These are phyloP conservation scores for Lojkania enalia DNA, from an alignment of 2,329 filamentous ascomycete genomes.

Conservation along the genomic window DNA sequence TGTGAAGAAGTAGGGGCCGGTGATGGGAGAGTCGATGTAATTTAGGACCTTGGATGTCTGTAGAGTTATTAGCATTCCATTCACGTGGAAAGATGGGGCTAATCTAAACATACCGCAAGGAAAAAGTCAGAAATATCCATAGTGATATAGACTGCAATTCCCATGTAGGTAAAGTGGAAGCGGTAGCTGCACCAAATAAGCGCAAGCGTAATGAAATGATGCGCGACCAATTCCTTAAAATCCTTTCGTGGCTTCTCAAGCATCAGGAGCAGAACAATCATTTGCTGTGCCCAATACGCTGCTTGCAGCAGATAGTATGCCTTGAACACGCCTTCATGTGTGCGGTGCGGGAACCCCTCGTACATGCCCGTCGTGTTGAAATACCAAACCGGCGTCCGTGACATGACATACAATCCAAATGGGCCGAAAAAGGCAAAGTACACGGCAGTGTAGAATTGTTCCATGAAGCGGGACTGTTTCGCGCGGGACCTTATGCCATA, in stretches of 20 bases:
- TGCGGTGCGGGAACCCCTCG: conserved; percentile 80
- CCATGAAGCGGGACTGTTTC: conserved; percentile 92
- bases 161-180: conserved; percentile 97
- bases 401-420: conserved; percentile 88
- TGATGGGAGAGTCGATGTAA: conserved; percentile 79
- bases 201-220: conserved; percentile 85
- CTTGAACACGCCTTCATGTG: conserved; percentile 82
- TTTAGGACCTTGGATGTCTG: conserved; percentile 90
- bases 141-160: conserved; percentile 88
- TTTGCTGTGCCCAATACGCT: conserved; percentile 94
- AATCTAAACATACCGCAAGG: conserved; percentile 70
- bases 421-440: conserved; percentile 86
- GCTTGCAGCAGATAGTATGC: conserved; percentile 95
- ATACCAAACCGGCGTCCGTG: conserved; percentile 88
- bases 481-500: conserved; percentile 70
- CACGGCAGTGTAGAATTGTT: conserved; percentile 90
- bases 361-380: conserved; percentile 93
- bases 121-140: conserved; percentile 96
- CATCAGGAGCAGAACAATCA: conserved; percentile 81
- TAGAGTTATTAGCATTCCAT: background rate
- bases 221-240: conserved; percentile 88
- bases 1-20: conserved; percentile 79
- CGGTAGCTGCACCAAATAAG: conserved; percentile 87
- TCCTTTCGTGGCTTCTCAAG: conserved; percentile 94
- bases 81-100: background rate